Base-by-base conservation (phyloP, 805 yeast genomes). In the Ogataea corticis region DNA sequence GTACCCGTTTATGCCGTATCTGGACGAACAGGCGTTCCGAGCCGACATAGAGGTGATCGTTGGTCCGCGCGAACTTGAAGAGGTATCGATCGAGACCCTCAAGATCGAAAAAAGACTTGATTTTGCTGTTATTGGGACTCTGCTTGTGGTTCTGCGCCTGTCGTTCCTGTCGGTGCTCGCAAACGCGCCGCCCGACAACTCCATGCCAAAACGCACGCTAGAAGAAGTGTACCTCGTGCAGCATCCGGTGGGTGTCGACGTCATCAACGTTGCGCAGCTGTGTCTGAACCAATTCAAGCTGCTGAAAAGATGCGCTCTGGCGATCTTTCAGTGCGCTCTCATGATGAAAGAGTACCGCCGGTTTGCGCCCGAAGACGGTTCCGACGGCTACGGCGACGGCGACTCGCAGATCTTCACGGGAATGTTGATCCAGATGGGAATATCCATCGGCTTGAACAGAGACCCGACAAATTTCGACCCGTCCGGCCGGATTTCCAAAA, bases 361-460 rank as follows among this genome's bases (percentile, higher is more conserved):
- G 28, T 67, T 61, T 42, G 73, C 80, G 0, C 82, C 81, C 0
- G 83, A 79, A 52, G 79, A 77, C 56, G 84, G 83, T 32, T 48
- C 54, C 23, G 83, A 79, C 55, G 72, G 76, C 2, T 67, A 69
- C 3, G 85, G 79, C 55, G 83, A 79, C 45, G 83, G 82, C 34
- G 79, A 78, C 40, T 72, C 81, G 2, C 82, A 75, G 54, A 75
- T 80, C 7, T 73, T 77, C 43, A 60, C 76, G 12, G 80, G 83
- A 1, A 72, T 80, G 63, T 67, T 82, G 25, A 64, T 82, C 13
- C 87, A 82, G 55, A 80, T 84, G 85, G 87, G 84, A 0, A 71
- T 78, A 43, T 73, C 83, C 31, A 72, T 83, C 51, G 91, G 90
- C 0, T 58, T 84, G 19, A 83, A 84, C 58, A 70, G 89, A 53